phyloP scores from a whole-genome alignment of 129 eudicot genomes.

The Centaurea solstitialis region DNA sequence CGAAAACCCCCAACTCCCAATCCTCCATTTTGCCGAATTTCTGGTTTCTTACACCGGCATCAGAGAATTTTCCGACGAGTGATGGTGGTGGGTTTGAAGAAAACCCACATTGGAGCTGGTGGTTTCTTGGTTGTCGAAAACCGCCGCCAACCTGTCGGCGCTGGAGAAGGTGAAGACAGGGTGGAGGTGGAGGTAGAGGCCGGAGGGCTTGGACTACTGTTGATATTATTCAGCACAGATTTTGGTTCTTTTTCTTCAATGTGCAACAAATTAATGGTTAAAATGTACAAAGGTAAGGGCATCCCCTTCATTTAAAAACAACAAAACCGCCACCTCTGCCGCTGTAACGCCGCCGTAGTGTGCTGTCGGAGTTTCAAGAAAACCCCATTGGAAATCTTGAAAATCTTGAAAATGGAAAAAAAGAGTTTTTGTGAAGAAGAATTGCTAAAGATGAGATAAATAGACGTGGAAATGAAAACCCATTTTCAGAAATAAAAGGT shows the following conservation, averaged over 20 bases:
- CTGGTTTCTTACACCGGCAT: constrained; percentile 8
- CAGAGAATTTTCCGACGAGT: constrained; percentile 25
- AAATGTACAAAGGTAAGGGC: constrained; percentile 73
- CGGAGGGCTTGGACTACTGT: no score
- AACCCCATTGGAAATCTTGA: no score
- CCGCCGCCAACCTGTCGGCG: constrained; percentile 48
- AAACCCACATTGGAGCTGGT: constrained; percentile 53
- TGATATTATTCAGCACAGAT: no score
- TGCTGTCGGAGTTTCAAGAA: no score
- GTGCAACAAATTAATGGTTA: constrained; percentile 43
- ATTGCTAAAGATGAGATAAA: background rate
- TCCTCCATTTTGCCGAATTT: constrained; percentile 58
- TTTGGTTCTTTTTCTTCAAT: no score
- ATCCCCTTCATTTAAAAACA: constrained; percentile 42
- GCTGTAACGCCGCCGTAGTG: no score
- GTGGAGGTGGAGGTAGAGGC: no score
- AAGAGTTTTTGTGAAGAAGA: background rate
- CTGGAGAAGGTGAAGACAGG: constrained; percentile 50
- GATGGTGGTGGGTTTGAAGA: constrained; percentile 27
- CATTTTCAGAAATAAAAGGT: constrained; percentile 7
- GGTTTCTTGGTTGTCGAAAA: constrained; percentile 33
- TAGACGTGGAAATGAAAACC: constrained; percentile 13
- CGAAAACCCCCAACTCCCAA: no score
- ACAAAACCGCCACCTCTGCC: constrained; percentile 1
- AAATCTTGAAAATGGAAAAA: background rate